A percentile compares a stretch with the other conserved stretches of the same genome.
These are phyloP conservation scores for Zygosaccharomyces lentus DNA, from an alignment of 805 yeast species.

Conservation along the genomic window DNA sequence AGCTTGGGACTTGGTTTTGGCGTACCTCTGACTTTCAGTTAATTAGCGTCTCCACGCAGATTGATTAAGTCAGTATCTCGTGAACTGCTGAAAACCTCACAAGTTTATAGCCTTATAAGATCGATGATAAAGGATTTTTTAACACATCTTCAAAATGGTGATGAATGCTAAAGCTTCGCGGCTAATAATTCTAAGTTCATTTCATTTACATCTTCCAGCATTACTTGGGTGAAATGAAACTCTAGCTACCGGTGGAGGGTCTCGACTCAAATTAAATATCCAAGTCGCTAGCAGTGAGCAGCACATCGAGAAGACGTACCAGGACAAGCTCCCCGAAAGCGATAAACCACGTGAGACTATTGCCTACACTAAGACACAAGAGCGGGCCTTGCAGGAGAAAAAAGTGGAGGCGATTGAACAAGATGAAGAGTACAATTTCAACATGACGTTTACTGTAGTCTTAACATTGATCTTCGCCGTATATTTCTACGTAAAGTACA, in stretches of 20 bases:
- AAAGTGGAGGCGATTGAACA: conserved; percentile 21
- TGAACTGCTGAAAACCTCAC: no score
- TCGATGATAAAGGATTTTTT: no score
- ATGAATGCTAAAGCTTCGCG: no score
- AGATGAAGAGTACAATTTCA: conserved; percentile 29
- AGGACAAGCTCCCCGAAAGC: conserved; percentile 55
- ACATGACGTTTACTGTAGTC: conserved; percentile 22
- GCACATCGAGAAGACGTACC: conserved; percentile 74
- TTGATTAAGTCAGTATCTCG: no score
- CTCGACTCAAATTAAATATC: conserved; percentile 80
- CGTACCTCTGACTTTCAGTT: no score
- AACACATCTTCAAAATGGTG: no score
- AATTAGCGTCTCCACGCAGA: no score
- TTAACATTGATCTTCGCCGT: conserved; percentile 22
- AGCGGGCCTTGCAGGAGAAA: conserved; percentile 43
- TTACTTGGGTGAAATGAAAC: conserved; percentile 72
- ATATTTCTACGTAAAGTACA: conserved; percentile 8
- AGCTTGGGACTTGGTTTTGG: no score
- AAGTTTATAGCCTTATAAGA: no score
- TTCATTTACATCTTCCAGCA: conserved; percentile 68
- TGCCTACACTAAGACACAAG: conserved; percentile 38
- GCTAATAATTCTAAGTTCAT: no score
- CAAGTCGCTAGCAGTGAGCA: conserved; percentile 86
- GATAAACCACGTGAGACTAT: conserved; percentile 40
- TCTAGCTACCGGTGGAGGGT: conserved; percentile 71